Percentiles rank a stretch among this genome's conserved stretches.
Evolutionary conservation across 2,329 filamentous ascomycete species (phyloP).

Genomic region (Penicillium janthinellum): DNA sequence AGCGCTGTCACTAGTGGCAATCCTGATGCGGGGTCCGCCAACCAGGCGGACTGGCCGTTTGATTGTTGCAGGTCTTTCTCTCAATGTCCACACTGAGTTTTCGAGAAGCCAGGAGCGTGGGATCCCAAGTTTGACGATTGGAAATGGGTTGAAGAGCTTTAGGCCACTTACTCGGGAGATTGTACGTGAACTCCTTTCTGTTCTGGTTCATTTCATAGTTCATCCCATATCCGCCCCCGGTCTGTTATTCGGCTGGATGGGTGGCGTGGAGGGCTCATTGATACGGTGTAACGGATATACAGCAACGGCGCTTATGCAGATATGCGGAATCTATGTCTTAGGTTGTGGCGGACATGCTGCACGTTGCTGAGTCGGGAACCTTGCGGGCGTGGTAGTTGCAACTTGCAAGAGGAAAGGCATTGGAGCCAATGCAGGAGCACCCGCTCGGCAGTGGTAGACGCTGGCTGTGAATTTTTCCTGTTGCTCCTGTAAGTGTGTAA

Average conservation of each 20-base stretch:
- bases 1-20: slow-evolving; percentile 1
- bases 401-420: slow-evolving; percentile 11
- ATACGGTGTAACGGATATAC: not conserved
- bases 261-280: not conserved
- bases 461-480: not conserved
- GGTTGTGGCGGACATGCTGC: slow-evolving; percentile 7
- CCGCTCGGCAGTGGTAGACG: slow-evolving; percentile 7
- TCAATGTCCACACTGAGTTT: not conserved
- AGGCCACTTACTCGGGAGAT: too few species aligned
- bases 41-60: not conserved
- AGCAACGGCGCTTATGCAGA: slow-evolving; percentile 21
- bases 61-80: not conserved
- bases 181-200: not conserved
- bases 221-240: not conserved
- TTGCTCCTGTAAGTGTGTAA: not conserved
- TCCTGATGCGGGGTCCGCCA: slow-evolving; percentile 1
- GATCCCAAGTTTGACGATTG: not conserved
- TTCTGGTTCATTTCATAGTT: not conserved
- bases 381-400: slow-evolving; percentile 1
- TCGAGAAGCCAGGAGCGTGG: not conserved
- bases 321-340: not conserved
- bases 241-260: not conserved
- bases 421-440: slow-evolving; percentile 15
- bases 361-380: slow-evolving; percentile 17
- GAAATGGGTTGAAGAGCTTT: too few species aligned